Base-by-base conservation (phyloP, 225 moss, liverwort and hornwort species). In the Anthoceros angustus region DNA sequence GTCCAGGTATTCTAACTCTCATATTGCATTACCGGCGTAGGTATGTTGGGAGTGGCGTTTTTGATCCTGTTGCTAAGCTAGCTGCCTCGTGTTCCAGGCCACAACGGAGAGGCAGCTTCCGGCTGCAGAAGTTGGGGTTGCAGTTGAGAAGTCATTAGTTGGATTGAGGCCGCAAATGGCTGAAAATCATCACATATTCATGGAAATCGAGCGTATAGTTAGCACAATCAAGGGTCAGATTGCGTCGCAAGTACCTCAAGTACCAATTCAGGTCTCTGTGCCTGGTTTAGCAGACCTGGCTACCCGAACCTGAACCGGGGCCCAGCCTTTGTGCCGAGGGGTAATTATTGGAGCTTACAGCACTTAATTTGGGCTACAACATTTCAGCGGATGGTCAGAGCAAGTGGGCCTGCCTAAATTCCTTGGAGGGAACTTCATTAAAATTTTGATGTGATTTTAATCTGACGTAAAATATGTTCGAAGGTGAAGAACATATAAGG, bases 181-280 rank as follows among this genome's bases (percentile, higher is more conserved):
- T 5, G 87, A 92, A 68, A 98, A 98, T 65, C 83, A 83, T 68
- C 70, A 65, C 42, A 77, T 98, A 66, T 89, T 74, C 70, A 87
- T 80, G 75, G 98, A 98, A 64, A 98, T 98, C 25, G 86, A 98
- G 80, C 87, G 87, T 78, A 88, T 89, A 69, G 68, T 98, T 61
- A 82, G 75, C 42, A 82, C 80, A 43, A 69, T 98, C 60, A 98
- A 89, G 76, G 71, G 82, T 18, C 98, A 98, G 78, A 86, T 98
- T 55, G 75, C 85, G 71, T 76, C 89, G 18, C 81, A 83, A 41
- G 81, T 95, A 73, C 89, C 89, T 4, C 32, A 32, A 32, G 32
- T 32, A 4, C 32, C 32, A 32, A 32, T 32, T 32, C 32, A 32
- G 32, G 32, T 32, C 2, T 32, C 32, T 32, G 32, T 32, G 32